Base-by-base conservation (phyloP, 306 rosid species). In the Sophora flavescens region DNA sequence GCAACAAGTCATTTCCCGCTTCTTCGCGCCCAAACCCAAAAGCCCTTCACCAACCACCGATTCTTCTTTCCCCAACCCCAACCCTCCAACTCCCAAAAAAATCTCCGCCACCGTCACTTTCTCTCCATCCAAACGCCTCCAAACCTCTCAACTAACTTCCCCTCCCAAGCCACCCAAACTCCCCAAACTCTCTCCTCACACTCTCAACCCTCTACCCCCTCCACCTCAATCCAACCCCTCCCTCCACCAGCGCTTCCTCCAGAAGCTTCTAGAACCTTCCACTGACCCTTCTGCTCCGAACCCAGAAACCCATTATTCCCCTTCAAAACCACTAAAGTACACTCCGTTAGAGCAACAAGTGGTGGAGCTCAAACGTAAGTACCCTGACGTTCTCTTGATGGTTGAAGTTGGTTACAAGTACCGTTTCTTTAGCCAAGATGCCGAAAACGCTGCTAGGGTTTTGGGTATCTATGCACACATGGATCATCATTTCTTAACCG, bases 351-450 rank as follows among this genome's bases (percentile, higher is more conserved):
- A 92, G 38, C 88, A 76, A 3, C 98, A 90, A 17, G 93, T 95
- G 22, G 86, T 85, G 67, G 91, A 92, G 32, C 88, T 95, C 12
- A 95, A 92, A 62, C 47, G 70, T 18, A 84, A 79, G 7, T 68
- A 88, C 88, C 96, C 96, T n/a, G 97, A 92, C 51, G 98, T 95
- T 36, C 92, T 95, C 50, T 63, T 95, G 51, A 90, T 95, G 98
- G 79, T 95, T 33, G 97, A 95, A 72, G 97, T 95, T 75, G 98
- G 98, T 80, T 95, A 95, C 71, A 92, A 45, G 86, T 95, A 72
- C 61, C 81, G 97, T 1, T 95, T 92, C 51, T 95, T 95, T 47
- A 97, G 92, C 30, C 76, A 83, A 11, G 98, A 95, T 63, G 97
- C 98, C 0, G 93, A 88, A 72, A 83, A 81, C 57, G 98, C 97